Conservation (phyloP, 2,329 filamentous ascomycete genomes). For the Xylaria arbuscula region DNA sequence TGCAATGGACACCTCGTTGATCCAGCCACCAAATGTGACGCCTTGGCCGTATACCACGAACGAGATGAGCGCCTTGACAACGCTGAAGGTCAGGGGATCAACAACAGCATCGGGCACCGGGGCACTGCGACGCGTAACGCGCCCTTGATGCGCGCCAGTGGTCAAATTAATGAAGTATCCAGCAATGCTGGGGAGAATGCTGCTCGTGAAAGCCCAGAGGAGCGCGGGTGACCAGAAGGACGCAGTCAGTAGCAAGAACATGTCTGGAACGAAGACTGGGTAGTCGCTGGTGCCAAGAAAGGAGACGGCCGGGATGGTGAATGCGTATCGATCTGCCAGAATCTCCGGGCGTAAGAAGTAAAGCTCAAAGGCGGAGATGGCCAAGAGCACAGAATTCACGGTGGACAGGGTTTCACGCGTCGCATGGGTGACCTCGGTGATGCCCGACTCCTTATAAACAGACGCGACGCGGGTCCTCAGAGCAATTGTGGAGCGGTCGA, state of each 20-base stretch:
- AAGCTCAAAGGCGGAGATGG: constrained; percentile 76
- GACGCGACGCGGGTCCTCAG: constrained; percentile 74
- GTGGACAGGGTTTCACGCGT: constrained; percentile 78
- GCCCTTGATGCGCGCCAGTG: constrained; percentile 55
- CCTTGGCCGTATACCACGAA: constrained; percentile 83
- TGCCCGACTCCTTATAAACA: constrained; percentile 72
- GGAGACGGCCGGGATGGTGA: constrained; percentile 74
- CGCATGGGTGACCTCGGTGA: constrained; percentile 72
- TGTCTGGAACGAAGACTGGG: constrained; percentile 78
- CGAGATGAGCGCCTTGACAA: constrained; percentile 83
- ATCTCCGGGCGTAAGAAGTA: constrained; percentile 76
- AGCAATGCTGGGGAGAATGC: constrained; percentile 74
- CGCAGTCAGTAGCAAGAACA: constrained; percentile 79
- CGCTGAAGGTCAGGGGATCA: constrained; percentile 90
- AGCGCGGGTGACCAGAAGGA: constrained; percentile 86
- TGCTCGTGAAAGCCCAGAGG: constrained; percentile 79
- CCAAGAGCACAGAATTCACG: constrained; percentile 76
- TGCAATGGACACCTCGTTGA: constrained; percentile 68
- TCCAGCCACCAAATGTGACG: constrained; percentile 69
- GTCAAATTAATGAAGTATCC: constrained; percentile 95
- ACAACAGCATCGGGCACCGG: constrained; percentile 67
- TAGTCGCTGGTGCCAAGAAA: constrained; percentile 67
- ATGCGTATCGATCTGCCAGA: constrained; percentile 76
- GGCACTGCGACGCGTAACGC: constrained; percentile 58
- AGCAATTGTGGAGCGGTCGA: constrained; percentile 76